phyloP scores from a whole-genome alignment of 1,284 basidiomycete species.

The Rhodotorula mucilaginosa region DNA sequence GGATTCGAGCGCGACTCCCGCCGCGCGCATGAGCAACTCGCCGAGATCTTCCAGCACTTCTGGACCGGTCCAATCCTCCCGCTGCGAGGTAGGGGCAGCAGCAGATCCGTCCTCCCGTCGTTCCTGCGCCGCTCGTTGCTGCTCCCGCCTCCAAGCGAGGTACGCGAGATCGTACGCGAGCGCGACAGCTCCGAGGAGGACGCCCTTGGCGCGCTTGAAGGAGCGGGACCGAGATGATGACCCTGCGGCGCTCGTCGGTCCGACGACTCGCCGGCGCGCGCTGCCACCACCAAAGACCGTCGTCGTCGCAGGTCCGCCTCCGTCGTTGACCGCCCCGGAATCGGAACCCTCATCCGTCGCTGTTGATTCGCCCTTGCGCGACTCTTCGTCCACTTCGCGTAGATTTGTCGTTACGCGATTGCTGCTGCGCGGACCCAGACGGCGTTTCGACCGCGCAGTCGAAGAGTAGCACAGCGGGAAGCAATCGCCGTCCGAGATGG shows the following conservation, averaged over 20 bases:
- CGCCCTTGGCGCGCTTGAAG: conserved; percentile 7
- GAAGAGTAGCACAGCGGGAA: neutral
- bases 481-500: neutral
- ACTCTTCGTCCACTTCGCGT: neutral
- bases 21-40: conserved; percentile 9
- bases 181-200: conserved; percentile 25
- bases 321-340: too few relatives aligned
- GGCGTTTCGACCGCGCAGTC: neutral
- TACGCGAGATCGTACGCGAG: conserved; percentile 30
- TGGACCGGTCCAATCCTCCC: neutral
- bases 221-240: too few relatives aligned
- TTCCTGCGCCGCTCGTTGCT: neutral
- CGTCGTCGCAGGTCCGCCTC: neutral
- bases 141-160: conserved; percentile 20
- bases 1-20: neutral
- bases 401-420: neutral
- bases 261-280: too few relatives aligned
- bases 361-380: neutral
- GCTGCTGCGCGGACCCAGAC: too few relatives aligned
- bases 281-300: too few relatives aligned
- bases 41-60: conserved; percentile 30
- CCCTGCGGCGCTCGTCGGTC: neutral
- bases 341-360: neutral
- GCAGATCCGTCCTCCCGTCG: neutral
- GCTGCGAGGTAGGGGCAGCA: too few relatives aligned